A percentile compares a stretch with the other conserved stretches of the same genome.
Evolutionary conservation across 352 stramenopile species (phyloP).

Genomic region (Pythium utonaiense): DNA sequence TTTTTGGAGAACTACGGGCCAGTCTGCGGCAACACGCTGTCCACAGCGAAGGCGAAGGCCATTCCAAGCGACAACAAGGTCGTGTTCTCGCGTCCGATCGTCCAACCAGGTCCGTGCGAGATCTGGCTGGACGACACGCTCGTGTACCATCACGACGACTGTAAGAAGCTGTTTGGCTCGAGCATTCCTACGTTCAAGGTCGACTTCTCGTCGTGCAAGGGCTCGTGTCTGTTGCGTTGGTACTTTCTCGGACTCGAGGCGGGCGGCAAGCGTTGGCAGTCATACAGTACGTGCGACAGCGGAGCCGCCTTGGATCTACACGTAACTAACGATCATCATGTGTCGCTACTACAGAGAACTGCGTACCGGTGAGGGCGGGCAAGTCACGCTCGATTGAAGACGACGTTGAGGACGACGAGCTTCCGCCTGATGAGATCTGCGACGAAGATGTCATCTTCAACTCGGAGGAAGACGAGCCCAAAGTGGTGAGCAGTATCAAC

Average conservation of each 20-base stretch:
- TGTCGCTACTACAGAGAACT: conserved; percentile 9
- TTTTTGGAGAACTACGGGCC: conserved; percentile 19
- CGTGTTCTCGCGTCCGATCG: conserved; percentile 1
- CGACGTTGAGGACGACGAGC: too few species aligned
- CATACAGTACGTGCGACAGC: conserved; percentile 13
- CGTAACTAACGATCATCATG: too few species aligned
- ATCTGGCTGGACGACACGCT: conserved; percentile 14
- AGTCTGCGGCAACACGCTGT: conserved; percentile 12
- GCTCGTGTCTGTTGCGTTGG: conserved; percentile 14
- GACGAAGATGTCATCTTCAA: too few species aligned
- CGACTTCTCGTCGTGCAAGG: conserved; percentile 15
- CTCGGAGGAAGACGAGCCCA: too few species aligned
- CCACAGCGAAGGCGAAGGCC: conserved; percentile 7
- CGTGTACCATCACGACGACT: conserved; percentile 18
- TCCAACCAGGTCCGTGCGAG: conserved; percentile 7
- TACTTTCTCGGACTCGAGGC: conserved; percentile 24
- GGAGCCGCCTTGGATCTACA: too few species aligned
- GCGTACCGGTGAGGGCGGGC: conserved; percentile 15
- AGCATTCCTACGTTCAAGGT: background rate
- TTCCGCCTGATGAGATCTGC: too few species aligned
- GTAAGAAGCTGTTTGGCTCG: conserved; percentile 1
- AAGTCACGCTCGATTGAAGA: too few species aligned
- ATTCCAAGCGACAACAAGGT: conserved; percentile 14
- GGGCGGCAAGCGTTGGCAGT: conserved; percentile 5
- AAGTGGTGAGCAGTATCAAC: too few species aligned